A percentile compares a stretch with the other conserved stretches of the same genome.
Conservation (phyloP, 179 eudicot species). For the Camellia oleifera region DNA sequence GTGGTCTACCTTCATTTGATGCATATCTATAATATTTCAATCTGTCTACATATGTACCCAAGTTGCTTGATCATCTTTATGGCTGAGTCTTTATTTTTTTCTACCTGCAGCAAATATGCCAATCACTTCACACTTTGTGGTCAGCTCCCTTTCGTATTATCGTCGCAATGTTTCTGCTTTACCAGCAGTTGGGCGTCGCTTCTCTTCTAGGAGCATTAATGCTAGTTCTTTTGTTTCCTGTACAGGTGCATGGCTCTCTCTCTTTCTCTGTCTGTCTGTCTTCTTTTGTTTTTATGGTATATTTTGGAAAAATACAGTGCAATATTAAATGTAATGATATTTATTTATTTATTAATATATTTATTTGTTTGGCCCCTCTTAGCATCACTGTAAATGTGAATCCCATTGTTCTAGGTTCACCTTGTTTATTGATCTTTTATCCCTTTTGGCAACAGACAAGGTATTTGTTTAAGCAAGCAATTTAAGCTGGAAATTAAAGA, state of each 20-base stretch:
- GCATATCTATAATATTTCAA: not conserved
- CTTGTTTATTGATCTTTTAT: not conserved
- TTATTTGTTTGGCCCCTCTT: not conserved
- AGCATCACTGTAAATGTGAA: conserved; percentile 3
- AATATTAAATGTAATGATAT: not conserved
- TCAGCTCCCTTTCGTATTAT: conserved; percentile 94
- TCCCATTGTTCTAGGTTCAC: not conserved
- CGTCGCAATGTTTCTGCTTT: conserved; percentile 81
- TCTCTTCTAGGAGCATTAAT: conserved; percentile 78
- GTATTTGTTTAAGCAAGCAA: not conserved
- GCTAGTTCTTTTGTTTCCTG: conserved; percentile 76
- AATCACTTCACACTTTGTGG: conserved; percentile 89
- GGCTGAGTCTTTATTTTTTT: conserved; percentile 1
- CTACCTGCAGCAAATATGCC: conserved; percentile 77
- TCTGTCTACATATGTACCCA: not conserved
- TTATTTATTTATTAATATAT: not conserved
- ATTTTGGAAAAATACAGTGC: not conserved
- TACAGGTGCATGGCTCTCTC: conserved; percentile 58
- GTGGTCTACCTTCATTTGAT: not conserved
- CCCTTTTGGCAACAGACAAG: not conserved
- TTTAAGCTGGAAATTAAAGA: not conserved
- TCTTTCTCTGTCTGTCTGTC: not conserved
- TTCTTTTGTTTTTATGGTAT: not conserved
- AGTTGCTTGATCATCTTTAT: not conserved
- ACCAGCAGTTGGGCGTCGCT: conserved; percentile 79